Conservation (phyloP, 345 rosid genomes). For the Raphanus raphanistrum region DNA sequence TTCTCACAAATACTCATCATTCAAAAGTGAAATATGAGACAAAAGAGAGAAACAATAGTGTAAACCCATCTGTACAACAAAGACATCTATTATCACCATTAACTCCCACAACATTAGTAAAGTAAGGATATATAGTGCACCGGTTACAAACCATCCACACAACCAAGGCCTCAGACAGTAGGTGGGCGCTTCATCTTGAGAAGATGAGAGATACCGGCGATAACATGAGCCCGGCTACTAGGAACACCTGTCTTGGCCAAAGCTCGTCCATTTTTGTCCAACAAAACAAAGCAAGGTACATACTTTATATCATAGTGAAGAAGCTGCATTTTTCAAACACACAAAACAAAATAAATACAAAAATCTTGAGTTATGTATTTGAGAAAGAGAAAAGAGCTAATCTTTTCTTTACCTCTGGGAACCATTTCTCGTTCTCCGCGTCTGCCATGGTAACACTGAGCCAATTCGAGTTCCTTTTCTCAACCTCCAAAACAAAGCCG, state of each 20-base stretch:
- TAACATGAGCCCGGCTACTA: conserved; percentile 77
- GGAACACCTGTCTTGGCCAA: conserved; percentile 88
- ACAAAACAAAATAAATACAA: neutral
- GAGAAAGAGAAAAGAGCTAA: neutral
- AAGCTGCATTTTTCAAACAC: conserved; percentile 51
- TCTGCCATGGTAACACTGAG: conserved; percentile 82
- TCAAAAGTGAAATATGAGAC: neutral
- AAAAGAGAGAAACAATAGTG: neutral
- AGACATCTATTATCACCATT: no score
- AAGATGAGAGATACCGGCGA: conserved; percentile 87
- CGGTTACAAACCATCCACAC: no score
- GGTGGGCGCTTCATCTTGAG: conserved; percentile 70
- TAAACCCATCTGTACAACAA: neutral
- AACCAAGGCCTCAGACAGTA: no score
- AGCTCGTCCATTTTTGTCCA: conserved; percentile 83
- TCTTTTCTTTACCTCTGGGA: conserved; percentile 69
- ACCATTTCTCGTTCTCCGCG: conserved; percentile 90
- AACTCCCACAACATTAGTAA: neutral
- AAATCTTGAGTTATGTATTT: neutral
- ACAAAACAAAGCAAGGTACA: conserved; percentile 87
- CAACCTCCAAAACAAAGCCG: conserved; percentile 64
- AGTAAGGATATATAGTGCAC: no score
- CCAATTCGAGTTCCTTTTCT: conserved; percentile 76
- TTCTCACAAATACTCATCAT: neutral
- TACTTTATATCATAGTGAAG: conserved; percentile 85